Evolutionary conservation across 768 basidiomycete genomes (phyloP).

Genomic region (Tulasnella sp.): DNA sequence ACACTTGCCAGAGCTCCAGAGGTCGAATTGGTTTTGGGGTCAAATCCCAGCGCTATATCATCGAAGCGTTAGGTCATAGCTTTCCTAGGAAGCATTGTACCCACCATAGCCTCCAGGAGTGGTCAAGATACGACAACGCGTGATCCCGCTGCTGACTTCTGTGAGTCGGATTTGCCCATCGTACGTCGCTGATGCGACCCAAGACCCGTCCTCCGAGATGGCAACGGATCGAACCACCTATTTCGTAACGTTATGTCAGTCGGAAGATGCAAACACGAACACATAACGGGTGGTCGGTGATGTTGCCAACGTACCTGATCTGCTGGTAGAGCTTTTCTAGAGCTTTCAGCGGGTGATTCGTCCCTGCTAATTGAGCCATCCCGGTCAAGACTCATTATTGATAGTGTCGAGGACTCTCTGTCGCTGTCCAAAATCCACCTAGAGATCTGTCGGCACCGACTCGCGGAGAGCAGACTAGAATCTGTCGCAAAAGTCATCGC

Average conservation of each 20-base stretch:
- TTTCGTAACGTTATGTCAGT: no score
- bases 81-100: background rate
- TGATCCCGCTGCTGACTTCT: background rate
- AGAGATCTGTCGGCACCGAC: background rate
- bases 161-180: background rate
- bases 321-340: background rate
- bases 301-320: background rate
- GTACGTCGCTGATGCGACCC: background rate
- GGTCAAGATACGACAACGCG: background rate
- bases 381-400: background rate
- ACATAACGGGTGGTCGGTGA: background rate
- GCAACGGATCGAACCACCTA: background rate
- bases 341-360: background rate
- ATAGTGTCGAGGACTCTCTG: background rate
- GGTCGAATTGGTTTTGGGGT: background rate
- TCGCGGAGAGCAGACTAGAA: background rate
- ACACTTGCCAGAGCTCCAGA: background rate
- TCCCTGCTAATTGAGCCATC: background rate
- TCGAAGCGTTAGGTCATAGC: background rate
- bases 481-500: background rate
- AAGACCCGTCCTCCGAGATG: background rate
- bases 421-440: background rate
- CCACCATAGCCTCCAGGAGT: background rate
- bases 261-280: background rate
- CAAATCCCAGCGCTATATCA: background rate